These are phyloP conservation scores for Xylariaceae sp. DNA, from an alignment of 2,329 filamentous ascomycete species.

Conservation along the genomic window DNA sequence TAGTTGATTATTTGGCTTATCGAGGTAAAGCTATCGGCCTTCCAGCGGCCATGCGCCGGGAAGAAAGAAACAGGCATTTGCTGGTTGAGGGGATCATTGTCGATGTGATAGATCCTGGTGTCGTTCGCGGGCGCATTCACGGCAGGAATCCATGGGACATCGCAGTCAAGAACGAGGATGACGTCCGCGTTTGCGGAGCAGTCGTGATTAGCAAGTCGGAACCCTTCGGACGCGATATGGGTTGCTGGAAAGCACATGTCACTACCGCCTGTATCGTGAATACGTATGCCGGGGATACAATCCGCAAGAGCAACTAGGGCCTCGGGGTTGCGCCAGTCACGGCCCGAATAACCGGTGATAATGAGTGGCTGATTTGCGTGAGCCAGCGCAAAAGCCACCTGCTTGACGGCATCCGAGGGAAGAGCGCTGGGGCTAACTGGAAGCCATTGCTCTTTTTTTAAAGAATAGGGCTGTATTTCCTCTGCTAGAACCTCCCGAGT, in stretches of 20 bases:
- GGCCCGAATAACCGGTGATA: conserved; percentile 48
- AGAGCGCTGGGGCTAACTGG: conserved; percentile 25
- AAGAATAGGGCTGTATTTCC: conserved; percentile 37
- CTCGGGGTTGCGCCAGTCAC: conserved; percentile 38
- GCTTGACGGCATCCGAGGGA: conserved; percentile 36
- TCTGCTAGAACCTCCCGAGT: conserved; percentile 70
- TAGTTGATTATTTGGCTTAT: conserved; percentile 31
- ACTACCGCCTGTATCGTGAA: conserved; percentile 49
- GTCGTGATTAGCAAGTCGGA: conserved; percentile 57
- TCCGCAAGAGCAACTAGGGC: conserved; percentile 44
- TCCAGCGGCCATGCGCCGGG: conserved; percentile 47
- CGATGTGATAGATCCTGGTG: conserved; percentile 61
- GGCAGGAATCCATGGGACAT: conserved; percentile 67
- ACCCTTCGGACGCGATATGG: conserved; percentile 41
- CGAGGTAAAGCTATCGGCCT: conserved; percentile 45
- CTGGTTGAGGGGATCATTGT: conserved; percentile 63
- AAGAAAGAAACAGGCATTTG: conserved; percentile 58
- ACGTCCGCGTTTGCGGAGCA: conserved; percentile 59
- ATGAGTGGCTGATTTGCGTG: conserved; percentile 44
- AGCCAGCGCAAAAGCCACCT: conserved; percentile 40
- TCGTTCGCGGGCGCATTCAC: conserved; percentile 53
- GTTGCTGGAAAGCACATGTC: conserved; percentile 41
- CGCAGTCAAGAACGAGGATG: conserved; percentile 64
- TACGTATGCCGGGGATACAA: conserved; percentile 42
- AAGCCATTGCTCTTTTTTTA: conserved; percentile 24